phyloP scores from a whole-genome alignment of 768 basidiomycete species.

The Neoboletus magnificus region DNA sequence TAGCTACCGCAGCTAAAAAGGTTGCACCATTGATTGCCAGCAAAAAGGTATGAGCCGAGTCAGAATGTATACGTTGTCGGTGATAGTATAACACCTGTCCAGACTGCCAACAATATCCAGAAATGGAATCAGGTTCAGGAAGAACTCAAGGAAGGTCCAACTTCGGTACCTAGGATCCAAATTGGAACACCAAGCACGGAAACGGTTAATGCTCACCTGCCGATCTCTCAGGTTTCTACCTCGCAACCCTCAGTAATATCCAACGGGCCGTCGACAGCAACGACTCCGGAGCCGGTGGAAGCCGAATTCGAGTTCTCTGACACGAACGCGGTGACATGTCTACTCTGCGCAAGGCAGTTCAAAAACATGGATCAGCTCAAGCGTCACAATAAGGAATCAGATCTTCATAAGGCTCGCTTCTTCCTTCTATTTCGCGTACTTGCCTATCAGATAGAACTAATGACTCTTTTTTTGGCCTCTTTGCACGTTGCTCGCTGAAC shows the following conservation, averaged over 20 bases:
- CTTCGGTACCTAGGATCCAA: conserved; percentile 20
- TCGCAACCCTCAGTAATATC: conserved; percentile 13
- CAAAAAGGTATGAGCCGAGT: conserved; percentile 60
- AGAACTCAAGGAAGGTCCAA: conserved; percentile 60
- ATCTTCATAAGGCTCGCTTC: conserved; percentile 84
- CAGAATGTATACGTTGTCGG: background rate
- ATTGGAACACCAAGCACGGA: conserved; percentile 8
- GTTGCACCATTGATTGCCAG: conserved; percentile 81
- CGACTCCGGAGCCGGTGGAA: conserved; percentile 44
- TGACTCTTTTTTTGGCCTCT: conserved; percentile 19
- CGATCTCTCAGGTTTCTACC: conserved; percentile 6
- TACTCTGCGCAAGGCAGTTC: conserved; percentile 93
- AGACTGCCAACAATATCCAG: conserved; percentile 88
- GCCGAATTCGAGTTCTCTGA: conserved; percentile 84
- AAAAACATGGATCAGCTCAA: conserved; percentile 81
- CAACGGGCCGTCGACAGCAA: conserved; percentile 27
- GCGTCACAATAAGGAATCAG: conserved; percentile 91
- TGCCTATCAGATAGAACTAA: conserved; percentile 29
- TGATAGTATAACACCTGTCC: conserved; percentile 8
- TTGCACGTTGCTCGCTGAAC: conserved; percentile 3
- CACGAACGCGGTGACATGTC: conserved; percentile 66
- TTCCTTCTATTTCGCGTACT: conserved; percentile 33
- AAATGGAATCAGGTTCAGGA: conserved; percentile 98
- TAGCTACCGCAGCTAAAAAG: conserved; percentile 56
- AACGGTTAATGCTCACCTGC: background rate